phyloP scores from a whole-genome alignment of 306 rosid genomes.

The Corylus avellana region DNA sequence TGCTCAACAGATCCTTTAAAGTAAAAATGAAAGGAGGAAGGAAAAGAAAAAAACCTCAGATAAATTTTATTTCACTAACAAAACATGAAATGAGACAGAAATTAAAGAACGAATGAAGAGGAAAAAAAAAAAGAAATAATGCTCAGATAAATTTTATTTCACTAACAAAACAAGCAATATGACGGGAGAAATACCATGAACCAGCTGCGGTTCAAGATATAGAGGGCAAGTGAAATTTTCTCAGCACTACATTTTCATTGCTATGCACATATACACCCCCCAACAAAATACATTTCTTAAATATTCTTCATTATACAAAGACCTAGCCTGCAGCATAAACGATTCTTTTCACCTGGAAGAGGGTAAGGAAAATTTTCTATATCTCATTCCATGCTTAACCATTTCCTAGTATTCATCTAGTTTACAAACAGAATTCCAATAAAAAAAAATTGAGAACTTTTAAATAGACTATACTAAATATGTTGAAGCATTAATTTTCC shows the following conservation, averaged over 20 bases:
- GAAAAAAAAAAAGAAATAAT: too few species aligned
- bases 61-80: background rate
- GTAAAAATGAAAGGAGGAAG: constrained; percentile 10
- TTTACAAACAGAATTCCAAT: background rate
- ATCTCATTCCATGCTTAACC: background rate
- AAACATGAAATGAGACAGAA: constrained; percentile 8
- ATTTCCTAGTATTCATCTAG: background rate
- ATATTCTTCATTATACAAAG: background rate
- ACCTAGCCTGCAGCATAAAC: constrained; percentile 5
- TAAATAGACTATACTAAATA: too few species aligned
- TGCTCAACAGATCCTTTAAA: constrained; percentile 70
- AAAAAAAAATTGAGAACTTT: background rate
- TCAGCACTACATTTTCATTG: background rate
- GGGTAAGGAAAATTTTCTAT: constrained; percentile 3
- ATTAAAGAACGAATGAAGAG: constrained; percentile 11
- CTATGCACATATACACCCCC: background rate
- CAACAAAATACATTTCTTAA: constrained; percentile 6
- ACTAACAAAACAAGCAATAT: constrained; percentile 9
- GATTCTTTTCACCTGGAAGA: constrained; percentile 5
- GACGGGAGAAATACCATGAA: background rate
- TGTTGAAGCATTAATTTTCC: background rate
- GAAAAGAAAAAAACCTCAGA: background rate
- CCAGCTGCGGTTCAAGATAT: background rate
- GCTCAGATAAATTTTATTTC: background rate
- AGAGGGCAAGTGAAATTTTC: background rate